A percentile compares a stretch with the other conserved stretches of the same genome.
phyloP scores from a whole-genome alignment of 1,284 basidiomycete species.

The Jaminaea rosea region DNA sequence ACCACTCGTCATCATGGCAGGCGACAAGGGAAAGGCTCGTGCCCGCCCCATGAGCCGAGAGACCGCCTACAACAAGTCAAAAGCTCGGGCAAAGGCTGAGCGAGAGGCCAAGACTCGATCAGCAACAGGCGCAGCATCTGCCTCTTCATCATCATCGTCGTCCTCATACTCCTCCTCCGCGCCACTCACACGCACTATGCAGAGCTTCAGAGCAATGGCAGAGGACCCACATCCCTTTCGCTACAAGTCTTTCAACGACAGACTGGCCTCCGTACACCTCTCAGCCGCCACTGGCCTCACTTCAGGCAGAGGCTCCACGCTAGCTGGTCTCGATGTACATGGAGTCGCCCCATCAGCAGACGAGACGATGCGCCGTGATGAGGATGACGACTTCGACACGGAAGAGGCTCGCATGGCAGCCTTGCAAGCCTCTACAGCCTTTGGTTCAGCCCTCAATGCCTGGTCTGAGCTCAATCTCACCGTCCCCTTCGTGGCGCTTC shows the following conservation, averaged over 20 bases:
- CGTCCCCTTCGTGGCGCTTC: conserved; percentile 34
- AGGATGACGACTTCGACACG: conserved; percentile 16
- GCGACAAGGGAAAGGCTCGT: not conserved
- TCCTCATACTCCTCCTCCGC: conserved; percentile 1
- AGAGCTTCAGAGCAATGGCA: not conserved
- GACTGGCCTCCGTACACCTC: conserved; percentile 39
- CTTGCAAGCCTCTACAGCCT: conserved; percentile 26
- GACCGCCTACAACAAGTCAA: conserved; percentile 1
- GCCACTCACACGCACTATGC: conserved; percentile 9
- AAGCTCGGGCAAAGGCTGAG: not conserved
- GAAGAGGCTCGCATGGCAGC: conserved; percentile 9
- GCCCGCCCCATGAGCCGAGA: not conserved
- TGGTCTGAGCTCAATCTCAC: conserved; percentile 45
- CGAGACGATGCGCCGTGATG: not conserved
- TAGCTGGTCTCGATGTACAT: conserved; percentile 31
- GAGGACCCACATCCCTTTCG: conserved; percentile 16
- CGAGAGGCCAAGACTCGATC: not conserved
- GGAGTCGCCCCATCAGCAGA: conserved; percentile 5
- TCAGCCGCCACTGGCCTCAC: conserved; percentile 22
- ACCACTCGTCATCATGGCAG: not conserved
- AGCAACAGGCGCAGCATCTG: not conserved
- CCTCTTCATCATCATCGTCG: not conserved
- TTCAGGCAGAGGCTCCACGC: conserved; percentile 17
- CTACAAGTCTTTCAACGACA: conserved; percentile 46
- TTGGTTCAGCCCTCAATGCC: conserved; percentile 28